phyloP scores from a whole-genome alignment of 1,284 basidiomycete genomes.

The Leccinum pallidistipes region DNA sequence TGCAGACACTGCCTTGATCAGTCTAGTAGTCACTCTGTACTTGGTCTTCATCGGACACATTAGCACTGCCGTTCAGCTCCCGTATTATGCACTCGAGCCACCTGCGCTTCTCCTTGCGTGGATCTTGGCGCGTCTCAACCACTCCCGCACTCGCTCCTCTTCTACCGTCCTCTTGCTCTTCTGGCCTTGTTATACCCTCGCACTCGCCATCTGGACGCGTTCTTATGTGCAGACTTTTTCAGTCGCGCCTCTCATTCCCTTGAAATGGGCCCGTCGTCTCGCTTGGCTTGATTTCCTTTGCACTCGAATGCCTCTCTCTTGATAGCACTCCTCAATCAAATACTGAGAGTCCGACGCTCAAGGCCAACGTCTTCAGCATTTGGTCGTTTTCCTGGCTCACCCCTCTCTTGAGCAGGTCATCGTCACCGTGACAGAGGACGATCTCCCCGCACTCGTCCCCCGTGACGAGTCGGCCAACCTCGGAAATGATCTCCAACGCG shows the following conservation, averaged over 20 bases:
- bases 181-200: conserved; percentile 72
- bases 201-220: conserved; percentile 60
- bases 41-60: conserved; percentile 36
- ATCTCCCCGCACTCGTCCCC: conserved; percentile 68
- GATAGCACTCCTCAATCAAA: conserved; percentile 53
- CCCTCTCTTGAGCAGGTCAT: conserved; percentile 58
- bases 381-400: conserved; percentile 85
- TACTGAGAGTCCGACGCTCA: conserved; percentile 71
- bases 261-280: conserved; percentile 49
- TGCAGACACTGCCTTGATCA: conserved; percentile 20
- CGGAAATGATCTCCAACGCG: conserved; percentile 59
- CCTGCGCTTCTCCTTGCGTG: conserved; percentile 48
- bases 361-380: conserved; percentile 81
- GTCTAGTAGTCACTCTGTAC: conserved; percentile 40
- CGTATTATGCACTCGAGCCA: conserved; percentile 56
- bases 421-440: conserved; percentile 55
- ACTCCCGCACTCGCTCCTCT: conserved; percentile 75
- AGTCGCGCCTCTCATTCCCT: conserved; percentile 38
- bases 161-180: conserved; percentile 81
- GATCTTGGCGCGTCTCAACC: conserved; percentile 65
- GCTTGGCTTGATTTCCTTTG: conserved; percentile 60
- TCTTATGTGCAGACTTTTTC: conserved; percentile 40
- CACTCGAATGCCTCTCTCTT: conserved; percentile 72
- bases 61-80: conserved; percentile 45
- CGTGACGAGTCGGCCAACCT: conserved; percentile 76